Percentiles rank a stretch among this genome's conserved stretches.
These are phyloP conservation scores for Geum urbanum DNA, from an alignment of 306 rosid genomes.

Conservation along the genomic window DNA sequence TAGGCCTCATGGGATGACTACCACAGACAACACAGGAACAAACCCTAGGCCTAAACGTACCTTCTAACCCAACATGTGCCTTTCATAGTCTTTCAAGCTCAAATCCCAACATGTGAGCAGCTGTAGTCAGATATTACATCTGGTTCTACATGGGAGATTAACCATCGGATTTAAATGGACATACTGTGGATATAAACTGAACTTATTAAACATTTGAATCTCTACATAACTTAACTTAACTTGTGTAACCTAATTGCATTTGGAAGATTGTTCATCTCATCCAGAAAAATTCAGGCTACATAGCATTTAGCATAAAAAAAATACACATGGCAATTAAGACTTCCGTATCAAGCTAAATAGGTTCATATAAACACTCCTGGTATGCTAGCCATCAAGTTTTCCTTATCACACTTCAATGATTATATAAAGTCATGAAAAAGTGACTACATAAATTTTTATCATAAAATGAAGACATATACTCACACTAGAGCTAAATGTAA, in stretches of 20 bases:
- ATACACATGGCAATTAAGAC: not conserved
- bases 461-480: constrained; percentile 33
- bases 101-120: not conserved
- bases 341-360: constrained; percentile 7
- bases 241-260: not conserved
- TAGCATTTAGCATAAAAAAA: not conserved
- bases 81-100: not conserved
- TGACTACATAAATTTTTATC: not conserved
- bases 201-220: too few relatives aligned
- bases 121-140: not conserved
- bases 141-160: not conserved
- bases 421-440: not conserved
- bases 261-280: not conserved
- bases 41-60: too few relatives aligned
- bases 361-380: not conserved
- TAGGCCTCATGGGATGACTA: too few relatives aligned
- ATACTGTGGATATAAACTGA: not conserved
- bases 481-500: constrained; percentile 86
- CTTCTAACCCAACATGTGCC: not conserved
- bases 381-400: not conserved
- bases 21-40: too few relatives aligned
- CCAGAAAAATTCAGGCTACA: not conserved
- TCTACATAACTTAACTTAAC: too few relatives aligned
- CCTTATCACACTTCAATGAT: not conserved
- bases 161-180: not conserved